A percentile compares a stretch with the other conserved stretches of the same genome.
phyloP scores from a whole-genome alignment of 1,139 yeast genomes.

The Diutina pseudorugosa region DNA sequence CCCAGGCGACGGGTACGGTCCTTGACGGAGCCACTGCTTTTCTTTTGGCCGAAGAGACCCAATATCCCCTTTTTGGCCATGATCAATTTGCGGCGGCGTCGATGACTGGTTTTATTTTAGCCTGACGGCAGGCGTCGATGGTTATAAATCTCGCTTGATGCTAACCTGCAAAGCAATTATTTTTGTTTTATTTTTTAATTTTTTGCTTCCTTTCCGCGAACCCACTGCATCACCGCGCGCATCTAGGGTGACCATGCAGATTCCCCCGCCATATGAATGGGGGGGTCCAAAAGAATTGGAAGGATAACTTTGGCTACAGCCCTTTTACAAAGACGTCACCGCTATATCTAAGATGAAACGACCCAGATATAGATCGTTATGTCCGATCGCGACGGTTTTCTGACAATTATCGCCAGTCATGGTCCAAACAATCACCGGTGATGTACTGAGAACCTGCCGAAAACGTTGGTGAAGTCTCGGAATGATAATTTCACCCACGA shows the following conservation, averaged over 20 bases:
- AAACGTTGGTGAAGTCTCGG: too few relatives aligned
- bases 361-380: too few relatives aligned
- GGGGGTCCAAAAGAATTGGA: background rate
- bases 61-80: constrained; percentile 2
- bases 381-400: too few relatives aligned
- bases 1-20: background rate
- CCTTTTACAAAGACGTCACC: too few relatives aligned
- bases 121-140: background rate
- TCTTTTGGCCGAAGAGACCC: background rate
- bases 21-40: background rate
- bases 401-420: too few relatives aligned
- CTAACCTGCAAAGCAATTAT: background rate
- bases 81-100: background rate
- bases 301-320: background rate
- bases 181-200: too few relatives aligned
- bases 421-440: too few relatives aligned
- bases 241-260: background rate
- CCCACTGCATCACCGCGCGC: background rate
- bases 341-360: too few relatives aligned
- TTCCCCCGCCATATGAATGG: background rate
- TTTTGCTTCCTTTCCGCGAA: background rate
- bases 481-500: too few relatives aligned
- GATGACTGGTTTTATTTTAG: background rate
- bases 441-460: too few relatives aligned
- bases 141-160: background rate